phyloP scores from a whole-genome alignment of 139 green algal species.

The Chloropicon primus region DNA sequence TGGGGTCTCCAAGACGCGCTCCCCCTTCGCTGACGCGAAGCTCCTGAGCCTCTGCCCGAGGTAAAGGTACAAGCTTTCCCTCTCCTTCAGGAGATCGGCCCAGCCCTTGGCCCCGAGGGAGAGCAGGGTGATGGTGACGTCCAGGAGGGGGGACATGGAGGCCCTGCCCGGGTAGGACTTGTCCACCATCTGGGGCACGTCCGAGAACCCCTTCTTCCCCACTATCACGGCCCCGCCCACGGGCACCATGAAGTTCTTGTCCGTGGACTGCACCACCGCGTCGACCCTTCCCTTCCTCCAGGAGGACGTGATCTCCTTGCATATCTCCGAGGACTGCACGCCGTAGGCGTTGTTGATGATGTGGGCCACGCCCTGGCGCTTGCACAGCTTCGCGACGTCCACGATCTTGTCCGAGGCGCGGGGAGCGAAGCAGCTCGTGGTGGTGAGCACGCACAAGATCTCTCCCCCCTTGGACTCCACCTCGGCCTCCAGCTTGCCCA shows the following conservation, averaged over 20 bases:
- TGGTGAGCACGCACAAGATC: slow-evolving; percentile 64
- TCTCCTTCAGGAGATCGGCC: slow-evolving; percentile 39
- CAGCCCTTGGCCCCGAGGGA: slow-evolving; percentile 60
- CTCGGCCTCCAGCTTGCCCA: slow-evolving; percentile 29
- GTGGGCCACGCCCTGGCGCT: slow-evolving; percentile 46
- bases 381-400: slow-evolving; percentile 48
- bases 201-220: background rate
- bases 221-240: slow-evolving; percentile 43
- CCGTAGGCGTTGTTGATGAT: slow-evolving; percentile 98
- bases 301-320: slow-evolving; percentile 25
- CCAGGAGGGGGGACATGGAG: slow-evolving; percentile 51
- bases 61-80: slow-evolving; percentile 51
- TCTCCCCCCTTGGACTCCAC: slow-evolving; percentile 9
- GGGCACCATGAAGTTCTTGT: slow-evolving; percentile 97
- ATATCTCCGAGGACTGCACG: slow-evolving; percentile 55
- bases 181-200: slow-evolving; percentile 31
- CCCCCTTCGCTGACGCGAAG: slow-evolving; percentile 11
- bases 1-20: slow-evolving; percentile 63
- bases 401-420: slow-evolving; percentile 50
- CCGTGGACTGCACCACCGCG: slow-evolving; percentile 62
- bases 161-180: slow-evolving; percentile 65
- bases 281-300: slow-evolving; percentile 72
- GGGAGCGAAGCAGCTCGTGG: slow-evolving; percentile 91
- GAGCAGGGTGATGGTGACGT: slow-evolving; percentile 88
- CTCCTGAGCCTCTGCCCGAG: slow-evolving; percentile 13